These are phyloP conservation scores for Ganoderma boninense DNA, from an alignment of 1,284 basidiomycete species.

Conservation along the genomic window DNA sequence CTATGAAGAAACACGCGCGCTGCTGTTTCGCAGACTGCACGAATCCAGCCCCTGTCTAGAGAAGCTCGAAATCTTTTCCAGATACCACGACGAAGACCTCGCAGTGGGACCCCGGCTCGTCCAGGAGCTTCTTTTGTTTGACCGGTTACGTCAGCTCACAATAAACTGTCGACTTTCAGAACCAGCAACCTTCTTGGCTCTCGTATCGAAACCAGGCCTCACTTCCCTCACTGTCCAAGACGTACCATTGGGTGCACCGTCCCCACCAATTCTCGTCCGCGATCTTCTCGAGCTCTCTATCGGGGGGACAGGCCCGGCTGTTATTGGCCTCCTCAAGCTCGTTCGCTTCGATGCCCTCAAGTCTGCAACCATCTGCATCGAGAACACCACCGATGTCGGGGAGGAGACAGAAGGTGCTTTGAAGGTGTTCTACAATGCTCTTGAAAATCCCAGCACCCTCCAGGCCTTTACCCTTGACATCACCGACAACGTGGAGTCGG, in stretches of 20 bases:
- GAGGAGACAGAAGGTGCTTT: not conserved
- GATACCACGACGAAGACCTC: not conserved
- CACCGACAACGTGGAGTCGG: too few species aligned
- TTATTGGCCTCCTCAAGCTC: not conserved
- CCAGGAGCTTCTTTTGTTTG: not conserved
- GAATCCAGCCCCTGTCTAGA: not conserved
- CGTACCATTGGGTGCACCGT: not conserved
- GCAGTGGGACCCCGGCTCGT: not conserved
- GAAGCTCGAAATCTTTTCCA: not conserved
- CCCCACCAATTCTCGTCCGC: not conserved
- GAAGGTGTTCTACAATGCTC: not conserved
- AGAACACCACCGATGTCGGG: not conserved
- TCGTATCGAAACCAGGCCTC: not conserved
- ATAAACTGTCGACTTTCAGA: not conserved
- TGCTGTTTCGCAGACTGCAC: not conserved
- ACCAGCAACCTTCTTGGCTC: not conserved
- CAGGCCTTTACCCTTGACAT: not conserved
- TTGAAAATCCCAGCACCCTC: not conserved
- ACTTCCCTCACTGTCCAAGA: not conserved
- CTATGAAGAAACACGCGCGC: not conserved
- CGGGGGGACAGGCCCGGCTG: too few species aligned
- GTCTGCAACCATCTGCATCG: not conserved
- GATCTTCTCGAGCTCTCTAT: not conserved
- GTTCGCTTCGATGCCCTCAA: not conserved
- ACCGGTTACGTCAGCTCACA: not conserved